Evolutionary conservation across 306 rosid genomes (phyloP), one percentile per base, ranked within the genome.

Genomic region (Gillenia trifoliata): DNA sequence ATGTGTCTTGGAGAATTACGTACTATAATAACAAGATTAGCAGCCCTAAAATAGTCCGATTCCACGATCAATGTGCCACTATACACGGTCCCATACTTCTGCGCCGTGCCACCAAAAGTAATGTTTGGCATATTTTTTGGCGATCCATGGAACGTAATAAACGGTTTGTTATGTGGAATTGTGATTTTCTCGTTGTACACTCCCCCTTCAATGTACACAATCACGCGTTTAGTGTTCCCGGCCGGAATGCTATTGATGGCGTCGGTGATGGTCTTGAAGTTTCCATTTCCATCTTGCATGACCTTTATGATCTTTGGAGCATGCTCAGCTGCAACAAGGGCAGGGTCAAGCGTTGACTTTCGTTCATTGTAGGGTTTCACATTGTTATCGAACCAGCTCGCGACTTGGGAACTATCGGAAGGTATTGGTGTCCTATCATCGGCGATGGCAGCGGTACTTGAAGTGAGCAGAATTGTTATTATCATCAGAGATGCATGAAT

Each of bases 201-300:
- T 30, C 96, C 96, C 0, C 40, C 69, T 36, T 88, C 89, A 6
- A 92, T 88, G 50, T 76, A 70, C 20, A 92, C 8, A 55, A 88
- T 73, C 50, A 86, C 86, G 8, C 93, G 83, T 6, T 70, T 81
- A 0, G 77, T 74, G 66, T 92, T 92, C 2, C 79, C 85, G 0
- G 0, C 19, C 1, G 93, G 93, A 31, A 92, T 73, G 67, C 87
- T 85, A 0, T 81, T 72, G n/a, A 89, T 11, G 28, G 97, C 96
- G 0, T 81, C 97, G 0, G 28, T 63, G 17, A 92, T 34, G 11
- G 82, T 89, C 67, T 71, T 84, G 72, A 78, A 92, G 6, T 90
- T 47, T 12, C 90, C 96, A 0, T 78, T 79, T 0, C 97, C 91
- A 62, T 82, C 70, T 34, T 75, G 13, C 71, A n/a, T 78, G 1